Evolutionary conservation across 2,329 filamentous ascomycete species (phyloP), one percentile per base, ranked within the genome.

Genomic region (Geosmithia morbida): DNA sequence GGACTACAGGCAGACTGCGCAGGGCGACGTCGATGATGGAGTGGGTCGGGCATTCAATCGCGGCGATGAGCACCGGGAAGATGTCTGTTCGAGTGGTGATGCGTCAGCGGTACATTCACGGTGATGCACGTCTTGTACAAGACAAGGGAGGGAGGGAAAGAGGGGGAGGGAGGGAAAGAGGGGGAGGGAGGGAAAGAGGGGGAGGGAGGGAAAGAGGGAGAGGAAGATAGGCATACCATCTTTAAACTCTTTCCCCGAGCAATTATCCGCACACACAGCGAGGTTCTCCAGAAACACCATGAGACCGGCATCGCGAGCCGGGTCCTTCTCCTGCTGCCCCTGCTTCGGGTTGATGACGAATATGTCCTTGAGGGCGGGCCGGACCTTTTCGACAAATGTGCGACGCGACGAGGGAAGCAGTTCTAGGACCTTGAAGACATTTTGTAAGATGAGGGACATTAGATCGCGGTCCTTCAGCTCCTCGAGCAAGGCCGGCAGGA

Each of bases 401-500:
- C 87, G 79, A 55, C 81, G 84, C 10, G 85, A 83, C 6, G 79
- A 81, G 0, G 89, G 86, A 46, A 96, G 70, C 30, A 85, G 73
- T 47, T 83, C 79, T 46, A 96, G 71, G 39, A 97, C 94, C 51
- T 87, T 88, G 66, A 98, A 96, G 19, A 95, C 74, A 52, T 96
- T 97, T 51, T 92, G 86, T 18, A 98, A 66, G 37, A 97, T 87
- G 41, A 90, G 68, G 0, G 89, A 82, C 5, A 96, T 68, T 1
- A 97, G 72, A 42, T 95, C 89, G 46, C 79, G 83, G 57, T 98
- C 92, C 59, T 98, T 97, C 61, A 88, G 80, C 64, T 98, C 90
- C 48, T 98, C 92, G 2, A 98, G 67, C 43, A 98, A 65, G 1
- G 85, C 89, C 1, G 87, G 88, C 2, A 98, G 68, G 7, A 98